A percentile compares a stretch with the other conserved stretches of the same genome.
Evolutionary conservation across 2,329 filamentous ascomycete species (phyloP).

Genomic region (Hypoxylon sp.): DNA sequence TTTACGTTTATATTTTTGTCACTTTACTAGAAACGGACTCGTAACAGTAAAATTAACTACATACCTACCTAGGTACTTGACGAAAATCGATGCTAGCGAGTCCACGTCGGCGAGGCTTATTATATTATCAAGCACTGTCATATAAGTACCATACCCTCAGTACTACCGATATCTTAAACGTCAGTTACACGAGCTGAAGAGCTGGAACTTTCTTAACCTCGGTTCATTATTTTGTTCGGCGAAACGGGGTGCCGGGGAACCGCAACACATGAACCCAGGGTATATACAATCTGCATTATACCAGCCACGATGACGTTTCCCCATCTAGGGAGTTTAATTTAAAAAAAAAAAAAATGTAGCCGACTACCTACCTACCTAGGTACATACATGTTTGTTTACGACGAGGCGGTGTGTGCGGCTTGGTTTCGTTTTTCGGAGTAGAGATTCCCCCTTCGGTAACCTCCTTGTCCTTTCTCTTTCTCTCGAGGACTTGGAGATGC

Average conservation of each 20-base stretch:
- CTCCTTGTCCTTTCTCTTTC: too few relatives aligned
- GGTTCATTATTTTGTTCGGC: neutral
- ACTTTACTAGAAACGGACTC: neutral
- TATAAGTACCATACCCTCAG: too few relatives aligned
- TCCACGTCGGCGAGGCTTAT: neutral
- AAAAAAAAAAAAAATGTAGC: too few relatives aligned
- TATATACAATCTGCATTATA: constrained; percentile 10
- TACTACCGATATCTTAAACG: too few relatives aligned
- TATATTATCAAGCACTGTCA: neutral
- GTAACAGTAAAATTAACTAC: neutral
- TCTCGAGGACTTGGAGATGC: neutral
- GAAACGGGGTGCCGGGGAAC: neutral
- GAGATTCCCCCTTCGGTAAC: neutral
- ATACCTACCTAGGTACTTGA: neutral
- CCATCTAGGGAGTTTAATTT: neutral
- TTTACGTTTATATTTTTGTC: neutral
- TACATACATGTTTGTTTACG: neutral
- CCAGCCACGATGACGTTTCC: constrained; percentile 9
- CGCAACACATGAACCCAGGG: neutral
- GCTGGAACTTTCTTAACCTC: neutral
- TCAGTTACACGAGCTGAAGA: neutral
- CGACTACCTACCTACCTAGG: too few relatives aligned
- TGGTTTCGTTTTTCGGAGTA: neutral
- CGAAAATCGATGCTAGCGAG: neutral
- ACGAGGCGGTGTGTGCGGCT: too few relatives aligned